phyloP scores from a whole-genome alignment of 208 protist genomes.

The Balamuthia mandrillaris region DNA sequence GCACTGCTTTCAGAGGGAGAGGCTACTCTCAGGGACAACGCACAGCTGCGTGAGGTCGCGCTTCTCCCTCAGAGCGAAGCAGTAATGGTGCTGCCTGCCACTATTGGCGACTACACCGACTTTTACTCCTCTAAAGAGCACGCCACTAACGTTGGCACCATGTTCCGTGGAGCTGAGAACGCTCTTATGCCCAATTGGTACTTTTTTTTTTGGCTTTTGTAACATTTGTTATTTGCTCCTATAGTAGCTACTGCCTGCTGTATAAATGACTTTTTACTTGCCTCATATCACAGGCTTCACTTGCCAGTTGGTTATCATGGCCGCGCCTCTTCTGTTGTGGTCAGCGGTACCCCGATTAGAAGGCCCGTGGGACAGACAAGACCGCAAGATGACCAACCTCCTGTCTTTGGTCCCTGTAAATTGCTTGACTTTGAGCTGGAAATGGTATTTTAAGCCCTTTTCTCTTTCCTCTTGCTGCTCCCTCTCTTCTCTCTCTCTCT shows the following conservation, averaged over 20 bases:
- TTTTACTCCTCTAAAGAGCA: conserved; percentile 85
- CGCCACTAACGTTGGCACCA: conserved; percentile 84
- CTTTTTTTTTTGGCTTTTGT: neutral
- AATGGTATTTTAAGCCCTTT: neutral
- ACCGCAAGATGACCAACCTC: conserved; percentile 49
- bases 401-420: neutral
- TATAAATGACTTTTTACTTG: conserved; percentile 26
- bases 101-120: conserved; percentile 89
- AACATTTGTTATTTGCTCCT: neutral
- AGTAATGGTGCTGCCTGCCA: conserved; percentile 75
- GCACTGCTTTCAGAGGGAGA: conserved; percentile 60
- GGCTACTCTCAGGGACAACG: conserved; percentile 58
- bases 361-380: conserved; percentile 77
- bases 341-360: conserved; percentile 69
- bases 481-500: neutral
- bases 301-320: conserved; percentile 89
- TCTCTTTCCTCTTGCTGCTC: neutral
- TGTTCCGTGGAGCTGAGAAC: conserved; percentile 80
- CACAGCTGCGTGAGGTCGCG: conserved; percentile 43
- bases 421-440: neutral
- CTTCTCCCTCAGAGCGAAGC: conserved; percentile 51
- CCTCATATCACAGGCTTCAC: conserved; percentile 60
- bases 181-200: conserved; percentile 80
- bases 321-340: conserved; percentile 77
- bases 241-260: conserved; percentile 21